Percentiles rank a stretch among this genome's conserved stretches.
Conservation (phyloP, 2,329 filamentous ascomycete genomes). For the Nigrospora sphaerica region DNA sequence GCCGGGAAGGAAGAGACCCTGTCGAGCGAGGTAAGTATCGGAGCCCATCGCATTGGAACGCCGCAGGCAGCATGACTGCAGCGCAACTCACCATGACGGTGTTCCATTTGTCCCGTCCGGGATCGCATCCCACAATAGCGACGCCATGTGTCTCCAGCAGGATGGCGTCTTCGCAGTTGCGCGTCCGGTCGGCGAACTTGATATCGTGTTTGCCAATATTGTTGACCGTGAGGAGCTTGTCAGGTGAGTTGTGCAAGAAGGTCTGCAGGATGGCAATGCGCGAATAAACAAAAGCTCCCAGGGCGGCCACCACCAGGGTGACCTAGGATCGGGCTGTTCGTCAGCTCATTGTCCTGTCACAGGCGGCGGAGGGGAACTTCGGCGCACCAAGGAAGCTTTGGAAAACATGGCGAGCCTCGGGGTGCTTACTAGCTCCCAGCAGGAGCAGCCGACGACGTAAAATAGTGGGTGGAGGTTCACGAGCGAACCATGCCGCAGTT, state of each 20-base stretch:
- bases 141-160: slow-evolving; percentile 26
- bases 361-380: no score
- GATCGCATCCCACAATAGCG: slow-evolving; percentile 29
- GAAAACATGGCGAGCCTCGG: no score
- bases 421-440: no score
- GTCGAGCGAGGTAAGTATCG: background rate
- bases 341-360: no score
- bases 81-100: slow-evolving; percentile 28
- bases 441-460: no score
- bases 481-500: no score
- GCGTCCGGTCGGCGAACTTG: slow-evolving; percentile 27
- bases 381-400: no score
- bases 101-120: slow-evolving; percentile 31
- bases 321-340: no score
- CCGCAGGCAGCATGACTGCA: background rate
- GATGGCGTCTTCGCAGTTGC: slow-evolving; percentile 32
- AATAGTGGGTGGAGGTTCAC: no score
- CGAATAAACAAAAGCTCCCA: background rate
- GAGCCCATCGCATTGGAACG: background rate
- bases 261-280: background rate
- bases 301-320: background rate
- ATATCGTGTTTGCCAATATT: slow-evolving; percentile 18
- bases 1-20: slow-evolving; percentile 19
- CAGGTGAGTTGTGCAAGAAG: slow-evolving; percentile 22
- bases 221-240: slow-evolving; percentile 17